Conservation (phyloP, 495 filamentous ascomycete species). For the Jackrogersella minutella region DNA sequence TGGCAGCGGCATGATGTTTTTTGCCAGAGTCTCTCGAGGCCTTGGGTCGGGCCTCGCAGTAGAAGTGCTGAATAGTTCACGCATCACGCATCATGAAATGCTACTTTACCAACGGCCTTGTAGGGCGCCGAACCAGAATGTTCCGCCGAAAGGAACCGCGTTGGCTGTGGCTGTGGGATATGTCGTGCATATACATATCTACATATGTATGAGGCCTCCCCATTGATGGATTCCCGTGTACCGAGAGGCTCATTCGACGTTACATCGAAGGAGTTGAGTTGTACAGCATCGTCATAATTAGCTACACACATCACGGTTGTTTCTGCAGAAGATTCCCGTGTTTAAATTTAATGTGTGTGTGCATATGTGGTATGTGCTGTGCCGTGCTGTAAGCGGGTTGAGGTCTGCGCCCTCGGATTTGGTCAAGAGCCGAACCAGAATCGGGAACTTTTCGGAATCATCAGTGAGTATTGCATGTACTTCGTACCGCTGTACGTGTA, state of each 20-base stretch:
- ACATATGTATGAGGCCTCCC: conserved; percentile 31
- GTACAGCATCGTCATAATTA: conserved; percentile 12
- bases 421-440: conserved; percentile 24
- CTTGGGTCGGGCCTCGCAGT: conserved; percentile 9
- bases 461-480: not conserved
- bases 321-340: not conserved
- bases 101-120: conserved; percentile 24
- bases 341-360: not conserved
- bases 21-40: conserved; percentile 20
- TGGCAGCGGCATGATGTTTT: conserved; percentile 46
- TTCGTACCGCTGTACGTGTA: not conserved
- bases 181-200: conserved; percentile 25
- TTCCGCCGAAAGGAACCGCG: conserved; percentile 12
- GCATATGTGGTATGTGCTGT: not conserved
- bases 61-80: conserved; percentile 1
- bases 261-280: conserved; percentile 20
- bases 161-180: conserved; percentile 11
- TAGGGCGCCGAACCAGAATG: conserved; percentile 18
- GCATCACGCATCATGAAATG: conserved; percentile 8
- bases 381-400: not conserved
- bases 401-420: conserved; percentile 20
- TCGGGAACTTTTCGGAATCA: conserved; percentile 24
- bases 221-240: conserved; percentile 11
- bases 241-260: conserved; percentile 8
- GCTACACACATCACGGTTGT: not conserved